These are phyloP conservation scores for Rhizophora mangle DNA, from an alignment of 345 rosid species.

Conservation along the genomic window DNA sequence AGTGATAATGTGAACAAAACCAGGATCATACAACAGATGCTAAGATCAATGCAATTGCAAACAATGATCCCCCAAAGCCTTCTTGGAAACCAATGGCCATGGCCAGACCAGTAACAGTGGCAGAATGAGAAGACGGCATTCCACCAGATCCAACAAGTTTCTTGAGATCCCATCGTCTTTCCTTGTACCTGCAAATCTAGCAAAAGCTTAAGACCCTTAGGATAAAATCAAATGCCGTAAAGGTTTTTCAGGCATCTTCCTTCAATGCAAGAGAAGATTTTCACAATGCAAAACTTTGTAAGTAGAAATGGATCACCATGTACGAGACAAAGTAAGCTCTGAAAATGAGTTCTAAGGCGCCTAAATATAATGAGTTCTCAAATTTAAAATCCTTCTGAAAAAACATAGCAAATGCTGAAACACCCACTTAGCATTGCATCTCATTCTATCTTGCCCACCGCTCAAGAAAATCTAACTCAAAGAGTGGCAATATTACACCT, in stretches of 20 bases:
- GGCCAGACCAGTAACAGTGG: constrained; percentile 74
- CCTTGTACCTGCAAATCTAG: constrained; percentile 66
- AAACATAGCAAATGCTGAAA: no score
- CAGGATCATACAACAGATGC: constrained; percentile 59
- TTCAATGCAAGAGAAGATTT: not conserved
- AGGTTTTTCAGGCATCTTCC: no score
- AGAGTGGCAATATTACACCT: not conserved
- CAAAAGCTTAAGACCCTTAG: constrained; percentile 39
- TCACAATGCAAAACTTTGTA: not conserved
- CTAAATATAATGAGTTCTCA: not conserved
- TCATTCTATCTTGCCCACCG: not conserved
- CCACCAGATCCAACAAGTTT: constrained; percentile 85
- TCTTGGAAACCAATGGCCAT: constrained; percentile 64
- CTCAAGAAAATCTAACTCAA: not conserved
- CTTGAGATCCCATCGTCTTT: constrained; percentile 67
- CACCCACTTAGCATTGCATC: not conserved
- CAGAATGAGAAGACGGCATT: constrained; percentile 95
- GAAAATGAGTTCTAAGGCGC: no score
- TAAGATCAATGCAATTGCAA: constrained; percentile 59
- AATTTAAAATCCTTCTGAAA: not conserved
- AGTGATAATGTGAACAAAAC: not conserved
- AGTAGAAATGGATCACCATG: not conserved
- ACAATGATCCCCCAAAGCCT: constrained; percentile 65
- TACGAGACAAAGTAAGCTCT: no score
- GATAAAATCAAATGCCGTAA: constrained; percentile 3